Base-by-base conservation (phyloP, 345 rosid genomes). In the Anacardium occidentale region DNA sequence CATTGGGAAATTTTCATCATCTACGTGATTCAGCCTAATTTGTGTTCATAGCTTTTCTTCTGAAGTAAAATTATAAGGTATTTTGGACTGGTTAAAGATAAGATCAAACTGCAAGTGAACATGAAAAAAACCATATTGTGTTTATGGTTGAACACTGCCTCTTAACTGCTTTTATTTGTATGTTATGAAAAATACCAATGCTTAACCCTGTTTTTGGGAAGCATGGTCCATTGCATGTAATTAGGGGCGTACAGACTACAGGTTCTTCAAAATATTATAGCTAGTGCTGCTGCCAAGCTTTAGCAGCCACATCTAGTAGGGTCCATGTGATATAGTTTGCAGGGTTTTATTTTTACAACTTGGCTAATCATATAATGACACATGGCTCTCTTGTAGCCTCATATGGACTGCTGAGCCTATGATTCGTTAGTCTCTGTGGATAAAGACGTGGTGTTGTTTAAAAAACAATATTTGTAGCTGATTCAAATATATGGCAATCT, bases 1-100 rank as follows among this genome's bases (percentile, higher is more conserved):
- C 68, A 90, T 94, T 83, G 77, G 52, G 73, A 91, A 88, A 77
- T 85, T 90, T 78, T 73, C 89, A 1, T 65, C 88, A 62, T 64
- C 81, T 1, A 62, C 79, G 25, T 51, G 34, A 80, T 59, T 82
- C 34, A 74, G 71, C 26, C 61, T 68, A 58, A 70, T 7, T 55
- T 74, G 53, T 32, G 68, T 75, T 37, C 64, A 57, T 14, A 54
- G 21, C 32, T 66, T 73, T 7, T 21, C 61, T 64, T 48, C 44
- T 24, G 44, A 29, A 58, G 24, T 44, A 13, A 44, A 57, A 45
- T 45, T 25, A 42, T 42, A 62, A 57, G 73, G 50, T 67, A 13
- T 18, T 37, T 53, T 68, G 62, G 13, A 12, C 9, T 26, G 40
- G 62, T 48, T 1, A 29, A 12, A 34, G 40, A 15, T 42, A 9